Base-by-base conservation (phyloP, 2,329 filamentous ascomycete genomes). In the Sporothrix inflata region DNA sequence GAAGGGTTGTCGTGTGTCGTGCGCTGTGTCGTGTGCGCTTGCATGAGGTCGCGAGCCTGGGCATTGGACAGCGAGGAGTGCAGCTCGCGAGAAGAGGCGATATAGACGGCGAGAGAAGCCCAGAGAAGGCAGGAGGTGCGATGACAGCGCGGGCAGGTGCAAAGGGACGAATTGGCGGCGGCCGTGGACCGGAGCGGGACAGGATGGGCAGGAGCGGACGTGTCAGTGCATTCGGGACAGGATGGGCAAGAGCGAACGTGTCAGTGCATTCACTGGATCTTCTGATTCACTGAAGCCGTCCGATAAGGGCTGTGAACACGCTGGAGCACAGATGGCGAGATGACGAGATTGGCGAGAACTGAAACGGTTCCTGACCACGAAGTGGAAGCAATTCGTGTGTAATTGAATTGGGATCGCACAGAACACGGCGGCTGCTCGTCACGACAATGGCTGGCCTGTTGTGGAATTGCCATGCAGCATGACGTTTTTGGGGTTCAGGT, bases 381-480 rank as follows among this genome's bases (percentile, higher is more conserved):
- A 38, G 9, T n/a, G 55, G 38, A 14, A 7, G 11, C 60, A 16
- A 6, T 9, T 9, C 51, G 38, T 24, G 60, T 45, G 60, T 45
- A 65, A 27, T 45, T 45, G 38, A 65, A 8, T 5, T 45, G 60
- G 11, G 9, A 24, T 65, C 42, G 16, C 61, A 65, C 61, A 65
- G 40, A 19, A 40, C 38, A 63, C 42, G 34, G 24, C 40, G 21
- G 21, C 45, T 34, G n/a, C 27, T 24, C 16, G 40, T 66, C 63
- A 34, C 45, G 63, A 51, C n/a, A 51, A 51, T 40, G 45, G 65
- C 27, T 27, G 27, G 5, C 16, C 21, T 53, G 27, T 49, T 69
- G 53, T 60, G 40, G 68, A 45, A 61, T 70, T 11, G 38, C 38
- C 42, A 70, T 70, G 68, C 68, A 40, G 40, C 68, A 70, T 51